These are phyloP conservation scores for Bryum argenteum DNA, from an alignment of 225 moss, liverwort and hornwort species.

Conservation along the genomic window DNA sequence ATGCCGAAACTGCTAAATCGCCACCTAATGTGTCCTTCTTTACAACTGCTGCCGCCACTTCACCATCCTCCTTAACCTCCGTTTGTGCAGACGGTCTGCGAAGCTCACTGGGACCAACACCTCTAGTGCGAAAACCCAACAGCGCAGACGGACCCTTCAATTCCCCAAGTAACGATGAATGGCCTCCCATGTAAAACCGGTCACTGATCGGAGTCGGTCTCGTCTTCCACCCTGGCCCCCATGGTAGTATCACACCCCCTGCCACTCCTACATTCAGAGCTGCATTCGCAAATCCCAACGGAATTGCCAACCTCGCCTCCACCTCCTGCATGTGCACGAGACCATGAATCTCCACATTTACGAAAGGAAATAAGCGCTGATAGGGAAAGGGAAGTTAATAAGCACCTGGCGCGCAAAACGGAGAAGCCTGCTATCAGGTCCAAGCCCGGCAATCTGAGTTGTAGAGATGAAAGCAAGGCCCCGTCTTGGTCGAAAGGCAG, in stretches of 20 bases:
- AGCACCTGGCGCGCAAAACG: constrained; percentile 96
- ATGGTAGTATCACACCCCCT: constrained; percentile 84
- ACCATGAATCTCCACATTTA: too few species aligned
- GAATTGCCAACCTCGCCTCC: constrained; percentile 84
- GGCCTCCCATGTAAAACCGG: constrained; percentile 98
- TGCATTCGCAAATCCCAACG: constrained; percentile 79
- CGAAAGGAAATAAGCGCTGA: background rate
- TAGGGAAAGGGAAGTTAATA: constrained; percentile 8
- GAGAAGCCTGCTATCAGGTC: constrained; percentile 81
- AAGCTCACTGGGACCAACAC: constrained; percentile 89
- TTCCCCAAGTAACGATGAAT: constrained; percentile 92
- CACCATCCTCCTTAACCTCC: constrained; percentile 41
- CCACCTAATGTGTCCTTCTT: constrained; percentile 89
- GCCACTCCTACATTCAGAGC: constrained; percentile 94
- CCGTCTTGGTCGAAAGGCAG: constrained; percentile 77
- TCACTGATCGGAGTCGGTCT: constrained; percentile 91
- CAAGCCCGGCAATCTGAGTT: constrained; percentile 95
- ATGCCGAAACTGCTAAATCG: constrained; percentile 89
- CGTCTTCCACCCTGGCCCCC: constrained; percentile 77
- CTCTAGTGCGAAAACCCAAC: constrained; percentile 94
- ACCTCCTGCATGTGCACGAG: constrained; percentile 61
- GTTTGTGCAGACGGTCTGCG: constrained; percentile 49
- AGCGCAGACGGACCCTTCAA: constrained; percentile 93
- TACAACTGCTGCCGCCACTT: constrained; percentile 35
- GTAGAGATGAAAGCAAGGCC: constrained; percentile 89